Percentiles rank a stretch among this genome's conserved stretches.
Conservation (phyloP, 1,284 basidiomycete species). For the Sanghuangporus baumii region DNA sequence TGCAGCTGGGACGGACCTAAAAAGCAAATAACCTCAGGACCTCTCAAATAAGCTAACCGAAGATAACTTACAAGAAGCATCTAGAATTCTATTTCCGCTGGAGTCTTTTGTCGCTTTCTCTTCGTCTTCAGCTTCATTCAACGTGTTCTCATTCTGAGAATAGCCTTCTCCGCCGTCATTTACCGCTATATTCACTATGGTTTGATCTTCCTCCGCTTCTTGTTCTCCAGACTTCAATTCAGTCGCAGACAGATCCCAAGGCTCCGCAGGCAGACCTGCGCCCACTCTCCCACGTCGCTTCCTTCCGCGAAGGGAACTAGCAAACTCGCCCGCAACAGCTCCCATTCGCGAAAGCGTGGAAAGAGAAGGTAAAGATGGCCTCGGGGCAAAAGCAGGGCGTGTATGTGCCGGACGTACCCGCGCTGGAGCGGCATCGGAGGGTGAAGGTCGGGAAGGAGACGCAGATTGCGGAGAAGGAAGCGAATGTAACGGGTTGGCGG, state of each 20-base stretch:
- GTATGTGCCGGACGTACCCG: slow-evolving; percentile 14
- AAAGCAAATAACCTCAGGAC: neutral
- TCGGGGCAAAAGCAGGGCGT: slow-evolving; percentile 13
- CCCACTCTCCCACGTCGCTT: slow-evolving; percentile 14
- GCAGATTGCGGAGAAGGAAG: neutral
- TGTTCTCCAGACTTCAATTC: neutral
- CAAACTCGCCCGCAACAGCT: neutral
- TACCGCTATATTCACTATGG: neutral
- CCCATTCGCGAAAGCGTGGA: slow-evolving; percentile 13
- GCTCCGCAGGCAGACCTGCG: slow-evolving; percentile 14
- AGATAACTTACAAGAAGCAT: neutral
- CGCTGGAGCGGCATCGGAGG: neutral
- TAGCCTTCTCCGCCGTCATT: neutral
- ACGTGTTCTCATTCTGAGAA: neutral
- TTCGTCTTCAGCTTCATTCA: neutral
- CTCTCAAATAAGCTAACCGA: neutral
- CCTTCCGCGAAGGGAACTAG: neutral
- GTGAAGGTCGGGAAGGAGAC: neutral
- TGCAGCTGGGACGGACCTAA: neutral
- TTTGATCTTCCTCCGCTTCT: neutral
- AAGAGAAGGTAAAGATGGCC: slow-evolving; percentile 12
- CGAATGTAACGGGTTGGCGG: neutral
- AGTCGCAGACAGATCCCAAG: slow-evolving; percentile 8
- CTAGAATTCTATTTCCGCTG: neutral
- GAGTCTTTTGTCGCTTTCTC: neutral